Evolutionary conservation across 495 filamentous ascomycete genomes (phyloP).

Genomic region (Neurospora africana): DNA sequence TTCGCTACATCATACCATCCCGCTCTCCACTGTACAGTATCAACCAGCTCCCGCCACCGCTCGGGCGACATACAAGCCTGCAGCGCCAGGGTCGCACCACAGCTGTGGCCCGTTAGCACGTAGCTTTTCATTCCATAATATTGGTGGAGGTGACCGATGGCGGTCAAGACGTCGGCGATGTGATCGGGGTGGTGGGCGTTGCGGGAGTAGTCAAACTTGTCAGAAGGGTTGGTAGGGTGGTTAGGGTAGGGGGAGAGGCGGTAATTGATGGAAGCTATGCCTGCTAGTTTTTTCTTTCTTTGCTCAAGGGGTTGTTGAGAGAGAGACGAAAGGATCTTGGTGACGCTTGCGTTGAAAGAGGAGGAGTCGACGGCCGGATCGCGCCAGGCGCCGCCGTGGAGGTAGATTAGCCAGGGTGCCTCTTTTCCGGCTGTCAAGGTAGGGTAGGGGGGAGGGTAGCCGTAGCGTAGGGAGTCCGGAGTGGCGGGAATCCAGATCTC

Average conservation of each 20-base stretch:
- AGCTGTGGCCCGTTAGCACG: slow-evolving; percentile 66
- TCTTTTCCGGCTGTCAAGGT: neutral
- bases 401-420: slow-evolving; percentile 42
- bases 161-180: slow-evolving; percentile 55
- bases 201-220: slow-evolving; percentile 19
- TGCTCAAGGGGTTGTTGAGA: too few species aligned
- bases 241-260: slow-evolving; percentile 63
- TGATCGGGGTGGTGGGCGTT: slow-evolving; percentile 60
- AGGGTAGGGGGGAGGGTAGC: neutral
- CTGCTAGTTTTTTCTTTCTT: slow-evolving; percentile 31
- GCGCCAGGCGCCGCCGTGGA: slow-evolving; percentile 87
- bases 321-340: slow-evolving; percentile 4
- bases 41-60: slow-evolving; percentile 6
- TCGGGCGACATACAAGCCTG: slow-evolving; percentile 48
- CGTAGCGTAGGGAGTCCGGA: neutral
- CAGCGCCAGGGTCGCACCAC: slow-evolving; percentile 63
- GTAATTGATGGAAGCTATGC: slow-evolving; percentile 67
- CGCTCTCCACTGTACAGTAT: neutral
- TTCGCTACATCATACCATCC: neutral
- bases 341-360: slow-evolving; percentile 25
- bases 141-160: slow-evolving; percentile 48
- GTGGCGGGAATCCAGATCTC: slow-evolving; percentile 13
- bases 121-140: slow-evolving; percentile 34
- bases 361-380: slow-evolving; percentile 53
- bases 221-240: slow-evolving; percentile 40